Conservation (phyloP, 345 rosid species). For the Angophora floribunda region DNA sequence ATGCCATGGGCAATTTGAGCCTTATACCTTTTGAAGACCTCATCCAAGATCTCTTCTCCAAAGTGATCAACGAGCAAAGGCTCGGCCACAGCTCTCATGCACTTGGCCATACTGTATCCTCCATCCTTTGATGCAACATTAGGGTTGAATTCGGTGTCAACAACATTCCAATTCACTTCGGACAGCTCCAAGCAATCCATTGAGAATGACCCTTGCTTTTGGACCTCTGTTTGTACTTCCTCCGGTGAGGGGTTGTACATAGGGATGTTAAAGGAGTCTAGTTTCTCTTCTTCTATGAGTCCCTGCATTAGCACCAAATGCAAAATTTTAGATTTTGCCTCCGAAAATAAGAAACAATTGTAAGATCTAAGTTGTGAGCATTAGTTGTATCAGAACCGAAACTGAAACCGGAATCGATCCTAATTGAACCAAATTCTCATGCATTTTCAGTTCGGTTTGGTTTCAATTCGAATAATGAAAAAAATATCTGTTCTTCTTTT, state of each 20-base stretch:
- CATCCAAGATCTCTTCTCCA: constrained; percentile 10
- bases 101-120: neutral
- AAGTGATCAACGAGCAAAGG: neutral
- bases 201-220: constrained; percentile 31
- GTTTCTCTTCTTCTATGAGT: constrained; percentile 21
- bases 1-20: constrained; percentile 16
- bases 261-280: constrained; percentile 45
- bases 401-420: no score
- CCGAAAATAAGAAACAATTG: neutral
- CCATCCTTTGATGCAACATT: neutral
- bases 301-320: constrained; percentile 14
- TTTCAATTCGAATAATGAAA: no score
- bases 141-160: neutral
- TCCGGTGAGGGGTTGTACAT: constrained; percentile 30
- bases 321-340: no score
- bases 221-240: constrained; percentile 24
- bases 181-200: constrained; percentile 21
- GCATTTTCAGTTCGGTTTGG: no score
- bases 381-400: no score
- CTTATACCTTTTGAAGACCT: constrained; percentile 19
- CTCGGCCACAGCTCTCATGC: neutral
- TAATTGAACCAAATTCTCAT: no score
- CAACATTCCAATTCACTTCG: constrained; percentile 29
- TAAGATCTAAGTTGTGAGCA: neutral
- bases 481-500: no score